Conservation (phyloP, 2,329 filamentous ascomycete genomes). For the Trichoderma gracile region DNA sequence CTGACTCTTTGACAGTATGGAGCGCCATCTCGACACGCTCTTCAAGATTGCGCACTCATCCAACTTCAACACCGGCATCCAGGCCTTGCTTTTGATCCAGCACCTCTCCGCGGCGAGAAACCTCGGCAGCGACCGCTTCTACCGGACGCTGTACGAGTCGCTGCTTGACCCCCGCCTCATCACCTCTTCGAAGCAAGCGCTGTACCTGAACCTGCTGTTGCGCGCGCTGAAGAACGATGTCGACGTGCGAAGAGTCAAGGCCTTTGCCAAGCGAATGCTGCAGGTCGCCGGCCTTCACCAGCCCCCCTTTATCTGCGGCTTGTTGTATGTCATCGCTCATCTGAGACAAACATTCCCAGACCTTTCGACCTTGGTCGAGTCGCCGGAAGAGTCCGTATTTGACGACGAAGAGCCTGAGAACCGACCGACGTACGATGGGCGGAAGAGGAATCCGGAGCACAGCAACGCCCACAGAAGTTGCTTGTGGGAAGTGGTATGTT, state of each 20-base stretch:
- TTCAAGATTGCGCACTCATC: slow-evolving; percentile 96
- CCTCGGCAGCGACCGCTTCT: slow-evolving; percentile 85
- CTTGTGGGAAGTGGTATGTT: slow-evolving; percentile 81
- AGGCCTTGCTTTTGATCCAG: slow-evolving; percentile 92
- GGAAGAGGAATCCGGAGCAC: slow-evolving; percentile 88
- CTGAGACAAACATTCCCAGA: slow-evolving; percentile 78
- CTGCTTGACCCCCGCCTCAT: slow-evolving; percentile 85
- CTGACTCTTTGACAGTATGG: slow-evolving; percentile 56
- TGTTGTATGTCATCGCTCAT: slow-evolving; percentile 86
- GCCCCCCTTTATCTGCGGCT: slow-evolving; percentile 86
- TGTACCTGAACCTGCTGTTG: slow-evolving; percentile 92
- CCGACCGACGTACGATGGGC: slow-evolving; percentile 69
- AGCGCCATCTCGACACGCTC: slow-evolving; percentile 87
- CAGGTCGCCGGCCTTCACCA: slow-evolving; percentile 88
- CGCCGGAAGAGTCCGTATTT: slow-evolving; percentile 68
- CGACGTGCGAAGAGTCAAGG: slow-evolving; percentile 89
- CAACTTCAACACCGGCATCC: slow-evolving; percentile 98
- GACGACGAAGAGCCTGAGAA: slow-evolving; percentile 63
- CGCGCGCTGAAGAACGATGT: slow-evolving; percentile 85
- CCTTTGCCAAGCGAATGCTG: slow-evolving; percentile 90
- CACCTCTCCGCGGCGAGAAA: slow-evolving; percentile 82
- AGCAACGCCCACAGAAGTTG: slow-evolving; percentile 92
- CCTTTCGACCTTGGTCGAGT: slow-evolving; percentile 73
- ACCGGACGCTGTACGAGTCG: slow-evolving; percentile 92
- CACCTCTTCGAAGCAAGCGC: slow-evolving; percentile 88